Base-by-base conservation (phyloP, 257 asterid genomes). In the Primulina tabacum region DNA sequence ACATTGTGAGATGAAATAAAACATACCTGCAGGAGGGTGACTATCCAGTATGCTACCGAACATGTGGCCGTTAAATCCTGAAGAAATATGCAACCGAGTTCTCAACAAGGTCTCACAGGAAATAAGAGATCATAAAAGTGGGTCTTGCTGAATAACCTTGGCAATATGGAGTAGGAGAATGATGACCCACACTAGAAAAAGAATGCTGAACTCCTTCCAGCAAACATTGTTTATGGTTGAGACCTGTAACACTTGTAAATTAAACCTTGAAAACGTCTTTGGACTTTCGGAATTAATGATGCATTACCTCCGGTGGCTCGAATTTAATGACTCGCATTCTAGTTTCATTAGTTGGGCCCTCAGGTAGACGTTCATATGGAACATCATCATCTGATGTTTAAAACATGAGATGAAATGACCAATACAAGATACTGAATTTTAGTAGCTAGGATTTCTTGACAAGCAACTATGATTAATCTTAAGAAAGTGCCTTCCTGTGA, bases 61-160 rank as follows among this genome's bases (percentile, higher is more conserved):
- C 92, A 86, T 60, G 83, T 78, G 60, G 84, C 7, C 24, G 87
- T 68, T 50, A 74, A 76, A 32, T 80, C 85, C 89, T 86, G 84
- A 30, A 69, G 28, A 37, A 43, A 71, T 61, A 57, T 74, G 67
- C 28, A 18, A 34, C 53, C 14, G 50, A 8, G 50, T 38, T 10
- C 50, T 38, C 50, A 38, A 38, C 68, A 33, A 30, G 35, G 73
- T 18, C 33, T 21, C 29, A 34, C 8, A 69, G 50, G 28, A 62
- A 62, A 32, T 50, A 64, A 56, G 2, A 17, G 63, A 34, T n/a
- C 38, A 40, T 52, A 11, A 64, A 43, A 37, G 21, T 50, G 61
- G 6, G 53, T 33, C 18, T 64, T 29, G 73, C 72, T 61, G 70
- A 70, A 24, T 60, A 74, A 86, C 89, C 84, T 82, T 86, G 76